Evolutionary conservation across 179 eudicot species (phyloP).

Genomic region (Nepenthes alata): DNA sequence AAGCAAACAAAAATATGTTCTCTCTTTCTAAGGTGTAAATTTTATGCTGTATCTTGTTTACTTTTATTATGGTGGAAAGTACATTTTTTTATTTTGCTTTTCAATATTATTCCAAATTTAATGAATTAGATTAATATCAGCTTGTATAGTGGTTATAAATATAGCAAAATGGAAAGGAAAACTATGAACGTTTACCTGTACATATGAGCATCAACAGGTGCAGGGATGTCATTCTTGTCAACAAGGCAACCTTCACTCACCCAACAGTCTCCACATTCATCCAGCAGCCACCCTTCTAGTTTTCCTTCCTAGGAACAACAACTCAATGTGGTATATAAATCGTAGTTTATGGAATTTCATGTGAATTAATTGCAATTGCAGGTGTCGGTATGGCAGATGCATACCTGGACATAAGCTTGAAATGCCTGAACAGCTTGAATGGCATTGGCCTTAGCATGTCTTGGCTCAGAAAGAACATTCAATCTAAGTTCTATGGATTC

Average conservation of each 20-base stretch:
- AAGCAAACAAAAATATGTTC: too few relatives aligned
- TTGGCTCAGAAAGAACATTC: conserved; percentile 57
- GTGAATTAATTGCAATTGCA: not conserved
- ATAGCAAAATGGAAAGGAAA: too few relatives aligned
- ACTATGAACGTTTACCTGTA: conserved; percentile 25
- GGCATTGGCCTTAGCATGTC: conserved; percentile 69
- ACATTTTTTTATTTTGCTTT: not conserved
- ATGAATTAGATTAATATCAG: not conserved
- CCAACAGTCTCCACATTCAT: conserved; percentile 89
- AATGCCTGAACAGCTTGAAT: conserved; percentile 58
- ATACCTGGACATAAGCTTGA: conserved; percentile 53
- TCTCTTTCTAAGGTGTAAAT: not conserved
- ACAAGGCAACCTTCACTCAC: conserved; percentile 92
- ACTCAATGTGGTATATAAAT: not conserved
- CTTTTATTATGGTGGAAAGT: not conserved
- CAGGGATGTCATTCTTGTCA: conserved; percentile 67
- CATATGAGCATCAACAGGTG: conserved; percentile 79
- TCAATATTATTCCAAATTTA: not conserved
- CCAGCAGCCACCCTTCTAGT: conserved; percentile 80
- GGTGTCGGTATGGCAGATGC: not conserved
- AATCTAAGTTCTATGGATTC: conserved; percentile 73
- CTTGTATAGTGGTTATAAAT: too few relatives aligned
- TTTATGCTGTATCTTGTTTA: not conserved
- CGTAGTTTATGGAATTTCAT: not conserved
- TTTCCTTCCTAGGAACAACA: conserved; percentile 34